A percentile compares a stretch with the other conserved stretches of the same genome.
These are phyloP conservation scores for Cryphonectria nitschkei DNA, from an alignment of 2,329 filamentous ascomycete genomes.

Conservation along the genomic window DNA sequence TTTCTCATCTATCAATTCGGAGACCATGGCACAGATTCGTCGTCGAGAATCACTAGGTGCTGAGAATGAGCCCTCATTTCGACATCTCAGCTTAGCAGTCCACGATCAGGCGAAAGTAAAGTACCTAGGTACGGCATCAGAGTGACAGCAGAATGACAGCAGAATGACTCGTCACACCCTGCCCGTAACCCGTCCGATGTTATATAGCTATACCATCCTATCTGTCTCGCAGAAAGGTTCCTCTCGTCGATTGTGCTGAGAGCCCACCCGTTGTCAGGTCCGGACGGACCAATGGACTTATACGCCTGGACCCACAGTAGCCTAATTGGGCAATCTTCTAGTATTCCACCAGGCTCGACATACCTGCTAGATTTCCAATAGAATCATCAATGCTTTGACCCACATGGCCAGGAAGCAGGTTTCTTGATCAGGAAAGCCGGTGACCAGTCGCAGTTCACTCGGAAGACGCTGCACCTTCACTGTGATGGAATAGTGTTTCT, in stretches of 20 bases:
- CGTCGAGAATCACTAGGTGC: not conserved
- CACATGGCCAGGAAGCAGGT: not conserved
- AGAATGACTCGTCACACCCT: not conserved
- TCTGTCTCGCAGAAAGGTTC: no score
- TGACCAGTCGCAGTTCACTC: not conserved
- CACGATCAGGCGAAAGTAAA: not conserved
- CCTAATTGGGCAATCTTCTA: not conserved
- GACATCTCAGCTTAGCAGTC: not conserved
- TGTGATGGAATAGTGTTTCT: not conserved
- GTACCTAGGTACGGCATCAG: not conserved
- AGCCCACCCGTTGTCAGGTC: not conserved
- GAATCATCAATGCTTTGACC: not conserved
- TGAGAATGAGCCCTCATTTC: not conserved
- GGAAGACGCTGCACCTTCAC: not conserved
- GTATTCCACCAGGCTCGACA: not conserved
- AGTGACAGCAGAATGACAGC: no score
- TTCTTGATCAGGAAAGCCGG: not conserved
- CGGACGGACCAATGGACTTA: slow-evolving; percentile 6
- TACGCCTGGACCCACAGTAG: slow-evolving; percentile 1
- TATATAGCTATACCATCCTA: not conserved
- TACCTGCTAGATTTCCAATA: not conserved
- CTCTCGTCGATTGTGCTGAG: no score
- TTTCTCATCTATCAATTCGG: not conserved
- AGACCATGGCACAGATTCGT: not conserved
- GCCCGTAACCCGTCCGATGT: not conserved